Evolutionary conservation across 2,329 filamentous ascomycete genomes (phyloP), one percentile per base, ranked within the genome.

Genomic region (Mycosphaerella sp.): DNA sequence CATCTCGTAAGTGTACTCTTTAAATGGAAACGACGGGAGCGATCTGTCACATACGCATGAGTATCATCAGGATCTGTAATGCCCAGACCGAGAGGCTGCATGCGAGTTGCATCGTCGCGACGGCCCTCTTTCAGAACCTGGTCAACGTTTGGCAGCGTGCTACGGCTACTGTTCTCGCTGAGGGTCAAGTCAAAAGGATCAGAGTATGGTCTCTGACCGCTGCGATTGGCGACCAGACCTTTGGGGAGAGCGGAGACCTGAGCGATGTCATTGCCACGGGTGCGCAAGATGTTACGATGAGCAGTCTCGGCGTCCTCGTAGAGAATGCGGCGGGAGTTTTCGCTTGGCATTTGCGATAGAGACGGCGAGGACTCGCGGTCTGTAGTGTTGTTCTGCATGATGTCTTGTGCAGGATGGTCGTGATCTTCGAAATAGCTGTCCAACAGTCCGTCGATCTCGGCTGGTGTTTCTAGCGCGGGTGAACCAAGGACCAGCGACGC

Each of bases 1-100:
- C 56, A 62, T 58, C 62, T 69, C 59, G 66, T 69, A 67, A 69
- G 64, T 69, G 66, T 56, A 56, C 59, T 67, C 64, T 67, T 57
- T 36, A 64, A 50, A 59, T 62, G 66, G 63, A 59, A 59, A 46
- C 53, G 57, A 44, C 47, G 59, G 51, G 59, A 58, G 48, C 12
- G 34, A n/a, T 51, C 45, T 53, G 55, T 48, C 58, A 69, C 66
- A 66, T 68, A 68, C 65, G 66, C 60, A 57, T 64, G 56, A 60
- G 58, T 57, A 55, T 59, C 52, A 60, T 55, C 58, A 57, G 54
- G 59, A 53, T 58, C 53, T 39, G 55, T 55, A 17, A 56, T 56
- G 46, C 54, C 54, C 46, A 58, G 56, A 50, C 51, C 57, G 31
- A 48, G 43, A 31, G 50, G 51, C 48, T 45, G 48, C 42, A 44